Base-by-base conservation (phyloP, 2,329 filamentous ascomycete genomes). In the Knoxdaviesia capensis region DNA sequence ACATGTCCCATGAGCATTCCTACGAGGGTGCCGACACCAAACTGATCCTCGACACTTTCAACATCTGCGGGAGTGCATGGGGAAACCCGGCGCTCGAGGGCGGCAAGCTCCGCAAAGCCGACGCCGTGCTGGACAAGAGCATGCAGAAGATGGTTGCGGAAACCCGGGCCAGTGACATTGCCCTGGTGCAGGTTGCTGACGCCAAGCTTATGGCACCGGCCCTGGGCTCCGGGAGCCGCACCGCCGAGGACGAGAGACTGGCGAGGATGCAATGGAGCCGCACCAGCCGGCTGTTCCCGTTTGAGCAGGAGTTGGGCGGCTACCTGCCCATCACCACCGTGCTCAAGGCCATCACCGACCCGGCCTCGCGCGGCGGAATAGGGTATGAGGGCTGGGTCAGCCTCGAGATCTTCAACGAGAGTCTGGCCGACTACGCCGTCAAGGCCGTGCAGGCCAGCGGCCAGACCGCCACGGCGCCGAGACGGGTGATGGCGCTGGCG, bases 251-350 rank as follows among this genome's bases (percentile, higher is more conserved):
- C 10, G 44, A 46, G 8, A 7, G 33, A 8, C 32, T 38, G 6
- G 34, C 48, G 29, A 45, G 45, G 31, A 49, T 44, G 47, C 38
- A 41, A 4, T 48, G 47, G 48, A 49, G 47, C 35, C 45, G 47
- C 10, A 47, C 46, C 32, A 41, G 43, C 30, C 43, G 49, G 20
- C 36, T 46, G 28, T 51, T 49, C 36, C 50, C 48, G 4, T 40
- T 48, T n/a, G 45, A 49, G 34, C 31, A 45, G 10, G 31, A 39
- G 35, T 10, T 31, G 32, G 41, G 39, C 6, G 48, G 46, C 4
- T 51, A 54, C 34, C 49, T 63, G 36, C 53, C 52, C 4, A 44
- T 55, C 6, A 41, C 56, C 5, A 48, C 49, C 5, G 47, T 52
- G 2, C 47, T 60, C n/a, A 54, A 59, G 48, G 50, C 53, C 5